These are phyloP conservation scores for Kurtzmaniella quercitrusa DNA, from an alignment of 1,139 yeast genomes.

Conservation along the genomic window DNA sequence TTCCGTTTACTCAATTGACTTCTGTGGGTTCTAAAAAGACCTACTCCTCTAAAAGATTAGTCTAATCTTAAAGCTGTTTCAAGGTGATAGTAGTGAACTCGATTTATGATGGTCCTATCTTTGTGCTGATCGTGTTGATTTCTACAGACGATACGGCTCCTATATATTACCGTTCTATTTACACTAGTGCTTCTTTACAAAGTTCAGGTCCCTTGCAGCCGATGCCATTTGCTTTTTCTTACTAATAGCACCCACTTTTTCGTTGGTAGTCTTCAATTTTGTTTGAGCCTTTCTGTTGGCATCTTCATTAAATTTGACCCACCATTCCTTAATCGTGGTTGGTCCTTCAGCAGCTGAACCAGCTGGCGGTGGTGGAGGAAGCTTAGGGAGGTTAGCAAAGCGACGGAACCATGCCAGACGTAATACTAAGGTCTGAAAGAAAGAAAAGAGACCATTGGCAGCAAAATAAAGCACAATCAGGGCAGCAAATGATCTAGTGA, in stretches of 20 bases:
- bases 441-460: constrained; percentile 70
- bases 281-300: constrained; percentile 30
- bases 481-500: constrained; percentile 82
- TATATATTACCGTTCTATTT: constrained; percentile 2
- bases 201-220: constrained; percentile 20
- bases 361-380: constrained; percentile 44
- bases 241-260: constrained; percentile 35
- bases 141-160: not conserved
- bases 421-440: constrained; percentile 64
- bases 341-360: constrained; percentile 23
- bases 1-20: no score
- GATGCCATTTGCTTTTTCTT: constrained; percentile 30
- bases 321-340: constrained; percentile 35
- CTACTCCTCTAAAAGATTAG: no score
- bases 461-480: constrained; percentile 84
- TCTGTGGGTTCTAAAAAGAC: no score
- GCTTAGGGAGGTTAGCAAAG: constrained; percentile 59
- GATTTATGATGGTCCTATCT: no score
- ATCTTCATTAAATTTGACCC: constrained; percentile 30
- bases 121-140: no score
- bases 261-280: constrained; percentile 33
- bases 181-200: constrained; percentile 37
- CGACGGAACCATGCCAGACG: constrained; percentile 57
- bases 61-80: no score
- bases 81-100: no score